phyloP scores from a whole-genome alignment of 192 early-diverging fungal species.

The Paraglomus brasilianum region DNA sequence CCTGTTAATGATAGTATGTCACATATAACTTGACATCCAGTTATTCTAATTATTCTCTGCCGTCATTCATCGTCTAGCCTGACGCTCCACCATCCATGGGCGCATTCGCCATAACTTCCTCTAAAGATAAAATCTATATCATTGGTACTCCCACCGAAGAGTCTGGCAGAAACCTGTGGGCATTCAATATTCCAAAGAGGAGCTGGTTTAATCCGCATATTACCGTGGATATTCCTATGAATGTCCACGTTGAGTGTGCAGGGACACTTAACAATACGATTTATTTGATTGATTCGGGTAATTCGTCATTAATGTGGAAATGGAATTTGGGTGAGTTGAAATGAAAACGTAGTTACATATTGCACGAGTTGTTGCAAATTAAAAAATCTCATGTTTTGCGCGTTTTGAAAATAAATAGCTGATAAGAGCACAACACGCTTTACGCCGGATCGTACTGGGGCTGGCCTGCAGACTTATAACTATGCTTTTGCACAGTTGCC shows the following conservation, averaged over 20 bases:
- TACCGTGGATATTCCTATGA: neutral
- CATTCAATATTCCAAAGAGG: neutral
- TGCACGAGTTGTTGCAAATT: no score
- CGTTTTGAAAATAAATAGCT: no score
- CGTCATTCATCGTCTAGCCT: no score
- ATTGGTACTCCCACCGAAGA: neutral
- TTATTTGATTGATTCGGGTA: neutral
- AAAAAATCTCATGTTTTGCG: no score
- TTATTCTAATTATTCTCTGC: no score
- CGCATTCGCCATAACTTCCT: neutral
- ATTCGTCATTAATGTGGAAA: neutral
- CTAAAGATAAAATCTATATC: neutral
- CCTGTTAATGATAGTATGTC: no score
- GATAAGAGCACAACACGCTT: no score
- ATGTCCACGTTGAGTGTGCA: neutral
- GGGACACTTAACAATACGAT: slow-evolving; percentile 3
- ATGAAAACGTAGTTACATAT: no score
- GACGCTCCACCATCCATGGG: no score
- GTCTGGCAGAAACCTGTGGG: neutral
- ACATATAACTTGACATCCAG: no score
- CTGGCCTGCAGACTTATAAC: neutral
- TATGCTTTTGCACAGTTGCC: neutral
- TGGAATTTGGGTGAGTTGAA: slow-evolving; percentile 1
- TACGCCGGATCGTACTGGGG: no score
- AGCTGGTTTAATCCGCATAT: neutral